Percentiles rank a stretch among this genome's conserved stretches.
Conservation (phyloP, 2,329 filamentous ascomycete species). For the Hypomyces rosellus region DNA sequence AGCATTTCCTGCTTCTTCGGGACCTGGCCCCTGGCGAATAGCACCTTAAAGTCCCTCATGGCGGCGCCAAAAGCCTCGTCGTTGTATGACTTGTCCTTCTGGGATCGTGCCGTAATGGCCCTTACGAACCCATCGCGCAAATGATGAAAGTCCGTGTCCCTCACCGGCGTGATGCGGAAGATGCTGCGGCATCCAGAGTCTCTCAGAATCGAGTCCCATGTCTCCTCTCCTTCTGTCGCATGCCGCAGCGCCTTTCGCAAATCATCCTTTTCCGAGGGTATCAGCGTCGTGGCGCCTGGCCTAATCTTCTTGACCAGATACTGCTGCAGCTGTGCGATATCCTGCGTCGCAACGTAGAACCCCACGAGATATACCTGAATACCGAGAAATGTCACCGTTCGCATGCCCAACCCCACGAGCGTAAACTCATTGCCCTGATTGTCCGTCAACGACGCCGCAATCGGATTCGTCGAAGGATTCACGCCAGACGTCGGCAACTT, state of each 20-base stretch:
- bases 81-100: slow-evolving; percentile 48
- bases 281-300: slow-evolving; percentile 71
- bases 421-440: slow-evolving; percentile 65
- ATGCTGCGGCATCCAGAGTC: slow-evolving; percentile 65
- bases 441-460: slow-evolving; percentile 31
- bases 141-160: slow-evolving; percentile 91
- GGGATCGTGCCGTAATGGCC: slow-evolving; percentile 68
- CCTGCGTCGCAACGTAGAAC: slow-evolving; percentile 78
- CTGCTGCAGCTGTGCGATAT: slow-evolving; percentile 74
- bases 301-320: slow-evolving; percentile 71
- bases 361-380: slow-evolving; percentile 95
- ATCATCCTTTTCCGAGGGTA: slow-evolving; percentile 71
- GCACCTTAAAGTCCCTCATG: slow-evolving; percentile 68
- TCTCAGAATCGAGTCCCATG: slow-evolving; percentile 67
- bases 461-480: slow-evolving; percentile 20
- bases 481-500: slow-evolving; percentile 33
- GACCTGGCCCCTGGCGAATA: slow-evolving; percentile 78
- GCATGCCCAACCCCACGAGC: slow-evolving; percentile 77
- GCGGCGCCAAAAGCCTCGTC: slow-evolving; percentile 72
- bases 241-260: slow-evolving; percentile 66
- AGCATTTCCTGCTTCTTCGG: slow-evolving; percentile 75
- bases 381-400: slow-evolving; percentile 80
- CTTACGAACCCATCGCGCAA: slow-evolving; percentile 86
- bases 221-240: slow-evolving; percentile 57
- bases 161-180: slow-evolving; percentile 80